These are phyloP conservation scores for Stereocaulon alpinum DNA, from an alignment of 495 filamentous ascomycete species.

Conservation along the genomic window DNA sequence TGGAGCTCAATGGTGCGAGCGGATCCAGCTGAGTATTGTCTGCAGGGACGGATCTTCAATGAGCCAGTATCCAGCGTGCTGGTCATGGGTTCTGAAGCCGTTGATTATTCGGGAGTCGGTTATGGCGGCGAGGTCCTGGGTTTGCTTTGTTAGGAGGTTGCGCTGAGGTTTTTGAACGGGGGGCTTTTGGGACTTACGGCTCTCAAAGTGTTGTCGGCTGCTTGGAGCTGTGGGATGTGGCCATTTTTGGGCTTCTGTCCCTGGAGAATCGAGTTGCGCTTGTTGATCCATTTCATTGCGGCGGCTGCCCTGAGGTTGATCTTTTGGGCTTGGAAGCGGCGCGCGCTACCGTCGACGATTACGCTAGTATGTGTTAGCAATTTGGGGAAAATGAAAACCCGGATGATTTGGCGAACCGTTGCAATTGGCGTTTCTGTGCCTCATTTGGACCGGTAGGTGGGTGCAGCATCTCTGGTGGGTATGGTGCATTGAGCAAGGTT, in stretches of 20 bases:
- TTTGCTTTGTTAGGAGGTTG: not conserved
- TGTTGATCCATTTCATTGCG: constrained; percentile 69
- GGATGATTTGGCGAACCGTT: constrained; percentile 43
- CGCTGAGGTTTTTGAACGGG: not conserved
- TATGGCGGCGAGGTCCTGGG: constrained; percentile 55
- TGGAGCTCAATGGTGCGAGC: constrained; percentile 25
- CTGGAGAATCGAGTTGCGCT: constrained; percentile 54
- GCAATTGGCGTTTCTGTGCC: constrained; percentile 61
- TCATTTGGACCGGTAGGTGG: constrained; percentile 51
- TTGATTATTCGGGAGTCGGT: constrained; percentile 57
- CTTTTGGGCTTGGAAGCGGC: constrained; percentile 76
- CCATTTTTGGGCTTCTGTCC: constrained; percentile 50
- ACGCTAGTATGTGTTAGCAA: constrained; percentile 25
- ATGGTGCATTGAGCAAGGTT: constrained; percentile 60
- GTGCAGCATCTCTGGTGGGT: constrained; percentile 42
- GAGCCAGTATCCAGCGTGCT: constrained; percentile 61
- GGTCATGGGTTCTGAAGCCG: constrained; percentile 54
- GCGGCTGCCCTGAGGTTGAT: constrained; percentile 73
- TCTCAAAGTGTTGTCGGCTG: constrained; percentile 48
- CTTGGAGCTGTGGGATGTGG: constrained; percentile 48
- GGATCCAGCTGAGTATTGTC: constrained; percentile 37
- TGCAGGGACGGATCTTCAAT: constrained; percentile 54
- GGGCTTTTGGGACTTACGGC: constrained; percentile 41
- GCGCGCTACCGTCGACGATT: constrained; percentile 63
- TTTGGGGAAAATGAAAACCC: no score